These are phyloP conservation scores for Vanderwaltozyma tropicalis DNA, from an alignment of 805 yeast species.

Conservation along the genomic window DNA sequence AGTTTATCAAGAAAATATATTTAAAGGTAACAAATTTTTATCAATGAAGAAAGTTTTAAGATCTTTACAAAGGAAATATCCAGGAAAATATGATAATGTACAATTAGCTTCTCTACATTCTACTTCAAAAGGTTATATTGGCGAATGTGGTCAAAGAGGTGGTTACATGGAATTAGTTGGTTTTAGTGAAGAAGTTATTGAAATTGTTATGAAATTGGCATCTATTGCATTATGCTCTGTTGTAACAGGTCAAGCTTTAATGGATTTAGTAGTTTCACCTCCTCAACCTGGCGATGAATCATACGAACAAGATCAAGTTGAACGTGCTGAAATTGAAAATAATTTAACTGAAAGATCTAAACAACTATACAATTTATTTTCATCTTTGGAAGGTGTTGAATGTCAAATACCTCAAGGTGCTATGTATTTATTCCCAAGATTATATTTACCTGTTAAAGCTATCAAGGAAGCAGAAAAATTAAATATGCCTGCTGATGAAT, in stretches of 20 bases:
- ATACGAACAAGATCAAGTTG: conserved; percentile 54
- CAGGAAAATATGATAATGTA: conserved; percentile 52
- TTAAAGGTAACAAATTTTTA: conserved; percentile 59
- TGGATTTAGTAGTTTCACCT: conserved; percentile 91
- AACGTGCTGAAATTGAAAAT: conserved; percentile 49
- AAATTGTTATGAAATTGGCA: conserved; percentile 73
- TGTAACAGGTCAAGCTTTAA: conserved; percentile 85
- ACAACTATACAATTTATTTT: conserved; percentile 57
- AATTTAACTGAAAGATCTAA: conserved; percentile 58
- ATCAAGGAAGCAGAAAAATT: conserved; percentile 45
- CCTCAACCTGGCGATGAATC: conserved; percentile 72
- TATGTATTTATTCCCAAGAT: conserved; percentile 86
- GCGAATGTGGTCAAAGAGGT: conserved; percentile 99
- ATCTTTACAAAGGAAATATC: conserved; percentile 44
- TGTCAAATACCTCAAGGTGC: conserved; percentile 94
- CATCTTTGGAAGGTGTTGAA: conserved; percentile 63
- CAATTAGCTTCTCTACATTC: conserved; percentile 91
- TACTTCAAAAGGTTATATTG: conserved; percentile 94
- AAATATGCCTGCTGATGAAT: conserved; percentile 65
- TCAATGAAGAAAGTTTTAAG: conserved; percentile 75
- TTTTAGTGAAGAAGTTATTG: conserved; percentile 55
- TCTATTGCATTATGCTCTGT: conserved; percentile 88
- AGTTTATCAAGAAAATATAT: conserved; percentile 91
- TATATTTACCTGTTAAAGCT: conserved; percentile 57
- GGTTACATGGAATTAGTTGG: conserved; percentile 95